Evolutionary conservation across 1,284 basidiomycete species (phyloP).

Genomic region (Ceratobasidium papillatum): DNA sequence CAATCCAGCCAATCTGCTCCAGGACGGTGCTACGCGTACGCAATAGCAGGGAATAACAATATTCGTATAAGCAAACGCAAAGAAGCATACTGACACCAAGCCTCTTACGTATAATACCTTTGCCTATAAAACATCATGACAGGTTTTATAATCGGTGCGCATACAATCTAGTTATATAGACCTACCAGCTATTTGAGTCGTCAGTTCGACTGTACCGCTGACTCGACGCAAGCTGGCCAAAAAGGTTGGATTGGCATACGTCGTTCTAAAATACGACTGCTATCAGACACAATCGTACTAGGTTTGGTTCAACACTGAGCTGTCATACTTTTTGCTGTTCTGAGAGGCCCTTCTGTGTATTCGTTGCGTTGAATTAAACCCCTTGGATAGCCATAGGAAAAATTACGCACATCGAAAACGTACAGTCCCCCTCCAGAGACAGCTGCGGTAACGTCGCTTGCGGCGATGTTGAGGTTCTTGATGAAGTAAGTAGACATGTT

Average conservation of each 20-base stretch:
- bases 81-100: background rate
- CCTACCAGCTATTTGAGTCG: too few relatives aligned
- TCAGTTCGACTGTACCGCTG: too few relatives aligned
- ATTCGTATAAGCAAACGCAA: background rate
- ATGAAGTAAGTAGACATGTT: background rate
- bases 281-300: too few relatives aligned
- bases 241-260: too few relatives aligned
- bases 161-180: too few relatives aligned
- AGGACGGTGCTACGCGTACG: background rate
- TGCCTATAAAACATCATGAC: too few relatives aligned
- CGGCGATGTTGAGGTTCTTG: background rate
- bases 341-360: background rate
- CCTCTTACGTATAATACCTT: too few relatives aligned
- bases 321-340: background rate
- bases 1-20: background rate
- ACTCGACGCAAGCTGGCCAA: too few relatives aligned
- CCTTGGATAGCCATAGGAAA: background rate
- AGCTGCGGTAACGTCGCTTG: background rate
- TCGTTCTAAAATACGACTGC: too few relatives aligned
- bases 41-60: background rate
- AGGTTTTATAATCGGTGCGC: too few relatives aligned
- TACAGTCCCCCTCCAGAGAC: background rate
- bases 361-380: background rate
- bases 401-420: background rate
- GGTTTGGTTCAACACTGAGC: too few relatives aligned